phyloP scores from a whole-genome alignment of 768 basidiomycete species.

The Dentipellis fragilis region DNA sequence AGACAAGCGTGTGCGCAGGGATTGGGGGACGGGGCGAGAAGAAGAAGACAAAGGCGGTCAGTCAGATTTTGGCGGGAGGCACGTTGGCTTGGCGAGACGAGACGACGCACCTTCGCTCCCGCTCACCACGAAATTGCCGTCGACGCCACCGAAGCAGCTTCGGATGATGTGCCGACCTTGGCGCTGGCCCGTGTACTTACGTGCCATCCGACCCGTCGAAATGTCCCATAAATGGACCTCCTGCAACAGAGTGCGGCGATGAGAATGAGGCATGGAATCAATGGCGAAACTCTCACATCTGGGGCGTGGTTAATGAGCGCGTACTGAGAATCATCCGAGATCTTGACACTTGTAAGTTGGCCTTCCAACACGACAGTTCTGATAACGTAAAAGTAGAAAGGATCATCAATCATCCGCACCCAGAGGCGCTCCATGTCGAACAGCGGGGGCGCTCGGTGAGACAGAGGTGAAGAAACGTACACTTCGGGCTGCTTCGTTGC shows the following conservation, averaged over 20 bases:
- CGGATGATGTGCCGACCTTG: conserved; percentile 82
- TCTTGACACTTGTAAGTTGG: conserved; percentile 81
- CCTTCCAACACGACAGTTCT: conserved; percentile 63
- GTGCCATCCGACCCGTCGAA: conserved; percentile 52
- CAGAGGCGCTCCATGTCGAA: conserved; percentile 1
- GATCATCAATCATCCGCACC: neutral
- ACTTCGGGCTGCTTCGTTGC: conserved; percentile 53
- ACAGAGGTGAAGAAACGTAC: conserved; percentile 32
- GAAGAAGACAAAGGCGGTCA: neutral
- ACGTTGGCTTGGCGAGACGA: conserved; percentile 1
- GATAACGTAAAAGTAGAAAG: conserved; percentile 13
- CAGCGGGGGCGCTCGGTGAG: neutral
- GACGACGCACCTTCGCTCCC: conserved; percentile 80
- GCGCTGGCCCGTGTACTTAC: conserved; percentile 79
- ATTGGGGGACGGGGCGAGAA: neutral
- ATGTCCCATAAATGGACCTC: conserved; percentile 88
- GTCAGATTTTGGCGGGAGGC: neutral
- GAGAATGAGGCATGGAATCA: conserved; percentile 8
- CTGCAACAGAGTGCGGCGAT: conserved; percentile 29
- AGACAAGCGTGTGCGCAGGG: neutral
- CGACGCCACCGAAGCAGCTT: conserved; percentile 87
- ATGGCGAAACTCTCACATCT: conserved; percentile 43
- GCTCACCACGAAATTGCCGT: conserved; percentile 82
- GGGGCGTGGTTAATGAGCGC: conserved; percentile 83
- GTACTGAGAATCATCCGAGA: conserved; percentile 78